Percentiles rank a stretch among this genome's conserved stretches.
Conservation (phyloP, 2,329 filamentous ascomycete genomes). For the Dothideomycetes sp. region DNA sequence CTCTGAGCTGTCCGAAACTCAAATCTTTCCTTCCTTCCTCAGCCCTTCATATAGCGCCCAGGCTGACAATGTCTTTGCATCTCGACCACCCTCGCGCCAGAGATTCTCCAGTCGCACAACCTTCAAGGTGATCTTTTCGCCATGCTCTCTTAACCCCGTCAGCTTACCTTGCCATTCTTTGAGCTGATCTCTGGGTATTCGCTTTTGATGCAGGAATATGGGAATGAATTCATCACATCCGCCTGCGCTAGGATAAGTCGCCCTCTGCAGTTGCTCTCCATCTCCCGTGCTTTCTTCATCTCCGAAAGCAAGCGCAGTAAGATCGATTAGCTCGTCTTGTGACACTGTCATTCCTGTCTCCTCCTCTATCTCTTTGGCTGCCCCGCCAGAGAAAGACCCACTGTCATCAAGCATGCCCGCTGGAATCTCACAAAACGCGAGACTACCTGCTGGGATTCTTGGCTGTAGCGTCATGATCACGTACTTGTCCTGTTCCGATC, state of each 20-base stretch:
- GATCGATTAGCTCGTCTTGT: conserved; percentile 39
- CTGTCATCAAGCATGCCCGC: conserved; percentile 50
- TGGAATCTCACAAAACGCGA: conserved; percentile 46
- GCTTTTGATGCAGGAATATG: conserved; percentile 44
- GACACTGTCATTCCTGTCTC: conserved; percentile 44
- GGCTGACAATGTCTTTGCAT: conserved; percentile 46
- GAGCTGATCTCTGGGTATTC: conserved; percentile 36
- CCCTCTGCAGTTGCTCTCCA: conserved; percentile 33
- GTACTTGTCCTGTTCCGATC: conserved; percentile 34
- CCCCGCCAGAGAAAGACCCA: conserved; percentile 42
- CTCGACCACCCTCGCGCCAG: conserved; percentile 44
- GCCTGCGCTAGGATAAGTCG: conserved; percentile 43
- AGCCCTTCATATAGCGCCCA: conserved; percentile 45
- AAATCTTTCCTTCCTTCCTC: conserved; percentile 34
- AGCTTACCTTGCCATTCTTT: conserved; percentile 40
- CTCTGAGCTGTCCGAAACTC: too few species aligned
- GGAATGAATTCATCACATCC: conserved; percentile 50
- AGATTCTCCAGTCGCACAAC: conserved; percentile 38
- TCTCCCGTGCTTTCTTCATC: conserved; percentile 6
- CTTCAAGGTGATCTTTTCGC: conserved; percentile 49
- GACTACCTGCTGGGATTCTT: conserved; percentile 43
- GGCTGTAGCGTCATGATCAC: conserved; percentile 47
- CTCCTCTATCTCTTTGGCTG: conserved; percentile 46
- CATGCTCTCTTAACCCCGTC: conserved; percentile 43
- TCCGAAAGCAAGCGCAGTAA: conserved; percentile 39